Percentiles rank a stretch among this genome's conserved stretches.
These are phyloP conservation scores for Suillus subaureus DNA, from an alignment of 768 basidiomycete genomes.

Conservation along the genomic window DNA sequence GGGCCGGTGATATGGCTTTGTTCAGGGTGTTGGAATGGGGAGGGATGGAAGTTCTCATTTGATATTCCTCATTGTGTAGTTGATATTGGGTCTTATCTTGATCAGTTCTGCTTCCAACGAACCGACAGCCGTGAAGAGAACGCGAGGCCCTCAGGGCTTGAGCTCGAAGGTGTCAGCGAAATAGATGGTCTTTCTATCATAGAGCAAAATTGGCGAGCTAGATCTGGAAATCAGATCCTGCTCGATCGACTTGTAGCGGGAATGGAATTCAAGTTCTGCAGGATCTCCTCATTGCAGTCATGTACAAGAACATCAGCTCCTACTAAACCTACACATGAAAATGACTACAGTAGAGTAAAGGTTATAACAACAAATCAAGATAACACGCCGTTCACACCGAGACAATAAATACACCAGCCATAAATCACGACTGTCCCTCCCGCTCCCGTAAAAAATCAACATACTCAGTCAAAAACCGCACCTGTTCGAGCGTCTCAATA, in stretches of 20 bases:
- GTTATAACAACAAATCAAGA: not conserved
- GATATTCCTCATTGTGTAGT: not conserved
- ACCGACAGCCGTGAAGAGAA: too few species aligned
- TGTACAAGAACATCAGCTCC: not conserved
- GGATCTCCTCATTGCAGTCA: not conserved
- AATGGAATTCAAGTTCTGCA: not conserved
- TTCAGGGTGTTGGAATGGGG: constrained; percentile 4
- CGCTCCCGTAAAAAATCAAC: constrained; percentile 60
- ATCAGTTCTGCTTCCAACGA: too few species aligned
- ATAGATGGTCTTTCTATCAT: too few species aligned
- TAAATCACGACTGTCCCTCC: not conserved
- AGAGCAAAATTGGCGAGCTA: too few species aligned
- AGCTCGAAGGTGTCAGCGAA: too few species aligned
- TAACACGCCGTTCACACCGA: not conserved
- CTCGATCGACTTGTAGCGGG: not conserved
- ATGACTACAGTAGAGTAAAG: not conserved
- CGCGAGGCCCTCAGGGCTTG: too few species aligned
- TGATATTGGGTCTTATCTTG: too few species aligned
- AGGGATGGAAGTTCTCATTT: not conserved
- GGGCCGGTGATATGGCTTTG: not conserved
- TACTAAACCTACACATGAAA: not conserved
- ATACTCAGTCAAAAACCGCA: constrained; percentile 78
- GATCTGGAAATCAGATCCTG: too few species aligned
- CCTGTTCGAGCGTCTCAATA: constrained; percentile 94
- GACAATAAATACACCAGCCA: not conserved